phyloP scores from a whole-genome alignment of 345 rosid genomes.

The Geranium rotundifolium region DNA sequence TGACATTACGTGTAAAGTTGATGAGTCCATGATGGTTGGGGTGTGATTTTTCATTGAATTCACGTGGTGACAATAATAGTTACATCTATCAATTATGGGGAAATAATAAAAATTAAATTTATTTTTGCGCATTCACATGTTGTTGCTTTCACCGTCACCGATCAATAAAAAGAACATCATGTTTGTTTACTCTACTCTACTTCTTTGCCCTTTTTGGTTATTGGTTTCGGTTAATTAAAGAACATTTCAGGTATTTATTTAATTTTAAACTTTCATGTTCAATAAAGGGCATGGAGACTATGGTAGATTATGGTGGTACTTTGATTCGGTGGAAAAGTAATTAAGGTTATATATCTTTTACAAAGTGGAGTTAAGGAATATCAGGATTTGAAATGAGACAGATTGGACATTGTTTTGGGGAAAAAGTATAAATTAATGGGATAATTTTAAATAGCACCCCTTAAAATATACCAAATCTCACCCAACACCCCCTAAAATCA shows the following conservation, averaged over 20 bases:
- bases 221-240: background rate
- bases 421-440: too few species aligned
- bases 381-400: background rate
- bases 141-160: constrained; percentile 33
- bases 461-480: background rate
- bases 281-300: too few species aligned
- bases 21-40: constrained; percentile 31
- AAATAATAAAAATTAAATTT: constrained; percentile 8
- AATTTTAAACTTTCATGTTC: background rate
- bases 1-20: constrained; percentile 3
- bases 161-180: constrained; percentile 11
- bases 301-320: too few species aligned
- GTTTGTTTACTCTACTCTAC: constrained; percentile 1
- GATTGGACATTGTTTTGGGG: too few species aligned
- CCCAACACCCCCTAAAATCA: too few species aligned
- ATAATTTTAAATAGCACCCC: too few species aligned
- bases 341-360: background rate
- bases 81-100: constrained; percentile 32
- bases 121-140: constrained; percentile 27
- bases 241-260: background rate
- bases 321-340: background rate
- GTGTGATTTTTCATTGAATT: constrained; percentile 35
- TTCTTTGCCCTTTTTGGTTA: background rate
- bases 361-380: background rate
- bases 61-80: constrained; percentile 62